These are phyloP conservation scores for Cutaneotrichosporon mucoides DNA, from an alignment of 1,284 basidiomycete genomes.

Conservation along the genomic window DNA sequence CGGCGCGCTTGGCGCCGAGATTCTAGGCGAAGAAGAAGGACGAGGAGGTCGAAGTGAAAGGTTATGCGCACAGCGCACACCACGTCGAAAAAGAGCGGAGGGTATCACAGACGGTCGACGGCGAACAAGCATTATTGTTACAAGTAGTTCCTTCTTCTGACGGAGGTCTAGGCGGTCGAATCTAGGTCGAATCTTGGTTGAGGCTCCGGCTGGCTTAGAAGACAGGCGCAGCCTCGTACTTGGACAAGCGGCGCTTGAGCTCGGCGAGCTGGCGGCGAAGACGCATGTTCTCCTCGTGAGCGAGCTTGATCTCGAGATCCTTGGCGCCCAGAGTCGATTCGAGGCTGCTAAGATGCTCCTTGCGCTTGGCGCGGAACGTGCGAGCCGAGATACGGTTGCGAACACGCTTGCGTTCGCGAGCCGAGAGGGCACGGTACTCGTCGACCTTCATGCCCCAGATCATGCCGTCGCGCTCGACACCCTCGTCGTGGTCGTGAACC, in stretches of 20 bases:
- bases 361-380: slow-evolving; percentile 48
- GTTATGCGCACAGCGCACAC: too few relatives aligned
- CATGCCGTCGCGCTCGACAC: slow-evolving; percentile 49
- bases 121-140: too few relatives aligned
- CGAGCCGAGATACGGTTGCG: slow-evolving; percentile 48
- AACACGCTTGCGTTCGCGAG: slow-evolving; percentile 47
- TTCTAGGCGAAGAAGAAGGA: too few relatives aligned
- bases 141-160: too few relatives aligned
- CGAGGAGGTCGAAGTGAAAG: too few relatives aligned
- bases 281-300: slow-evolving; percentile 39
- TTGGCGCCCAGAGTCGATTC: slow-evolving; percentile 40
- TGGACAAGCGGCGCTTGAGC: slow-evolving; percentile 31
- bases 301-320: slow-evolving; percentile 41
- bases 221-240: slow-evolving; percentile 24
- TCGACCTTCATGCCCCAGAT: slow-evolving; percentile 51
- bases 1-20: too few relatives aligned
- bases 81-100: too few relatives aligned
- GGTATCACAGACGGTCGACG: too few relatives aligned
- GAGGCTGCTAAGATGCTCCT: slow-evolving; percentile 44
- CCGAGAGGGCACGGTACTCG: slow-evolving; percentile 44
- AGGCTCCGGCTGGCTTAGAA: background rate
- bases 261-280: slow-evolving; percentile 40
- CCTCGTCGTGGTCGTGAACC: slow-evolving; percentile 44
- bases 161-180: too few relatives aligned
- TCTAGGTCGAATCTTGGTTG: too few relatives aligned